phyloP scores from a whole-genome alignment of 441 rosid genomes.

The Eruca vesicaria region DNA sequence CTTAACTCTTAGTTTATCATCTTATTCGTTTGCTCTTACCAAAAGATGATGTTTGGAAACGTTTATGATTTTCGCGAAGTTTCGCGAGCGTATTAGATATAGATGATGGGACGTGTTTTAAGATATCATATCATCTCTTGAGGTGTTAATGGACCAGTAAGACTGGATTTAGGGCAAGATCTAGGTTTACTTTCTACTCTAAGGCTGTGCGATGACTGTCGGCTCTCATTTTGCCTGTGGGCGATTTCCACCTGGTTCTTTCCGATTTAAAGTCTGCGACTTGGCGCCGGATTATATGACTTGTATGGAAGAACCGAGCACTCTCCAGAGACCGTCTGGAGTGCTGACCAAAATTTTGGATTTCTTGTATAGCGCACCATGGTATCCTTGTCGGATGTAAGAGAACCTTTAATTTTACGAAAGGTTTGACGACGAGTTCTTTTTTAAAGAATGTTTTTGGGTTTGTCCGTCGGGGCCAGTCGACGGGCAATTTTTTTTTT shows the following conservation, averaged over 20 bases:
- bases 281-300: too few relatives aligned
- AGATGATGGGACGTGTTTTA: background rate
- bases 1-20: background rate
- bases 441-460: background rate
- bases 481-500: background rate
- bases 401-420: background rate
- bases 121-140: background rate
- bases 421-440: background rate
- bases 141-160: background rate
- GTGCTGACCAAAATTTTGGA: too few relatives aligned
- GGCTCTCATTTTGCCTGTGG: background rate
- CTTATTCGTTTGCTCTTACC: background rate
- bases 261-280: too few relatives aligned
- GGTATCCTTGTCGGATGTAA: background rate
- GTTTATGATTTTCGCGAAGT: background rate
- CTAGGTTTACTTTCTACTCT: background rate
- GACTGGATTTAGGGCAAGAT: background rate
- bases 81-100: background rate
- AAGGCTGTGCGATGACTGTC: background rate
- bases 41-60: background rate
- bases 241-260: too few relatives aligned
- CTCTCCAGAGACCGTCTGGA: too few relatives aligned
- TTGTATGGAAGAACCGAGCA: too few relatives aligned
- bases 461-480: background rate
- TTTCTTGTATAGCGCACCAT: too few relatives aligned